Evolutionary conservation across 1,284 basidiomycete genomes (phyloP).

Genomic region (Cryptococcus sp.): DNA sequence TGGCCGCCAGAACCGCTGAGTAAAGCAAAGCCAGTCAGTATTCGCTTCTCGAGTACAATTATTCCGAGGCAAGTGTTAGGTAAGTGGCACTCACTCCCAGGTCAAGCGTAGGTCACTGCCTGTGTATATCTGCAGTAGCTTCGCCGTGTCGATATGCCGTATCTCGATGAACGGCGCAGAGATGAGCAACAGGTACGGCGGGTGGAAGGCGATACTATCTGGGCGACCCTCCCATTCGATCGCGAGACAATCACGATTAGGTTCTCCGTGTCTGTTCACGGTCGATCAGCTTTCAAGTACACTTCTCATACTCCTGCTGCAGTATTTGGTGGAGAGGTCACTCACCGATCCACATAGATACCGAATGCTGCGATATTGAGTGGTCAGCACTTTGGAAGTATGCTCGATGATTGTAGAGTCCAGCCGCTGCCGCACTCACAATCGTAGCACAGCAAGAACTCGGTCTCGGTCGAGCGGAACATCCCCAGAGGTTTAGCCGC

Average conservation of each 20-base stretch:
- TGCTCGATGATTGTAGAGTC: neutral
- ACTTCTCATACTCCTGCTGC: neutral
- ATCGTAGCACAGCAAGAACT: conserved; percentile 91
- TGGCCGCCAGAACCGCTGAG: conserved; percentile 47
- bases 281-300: neutral
- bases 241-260: conserved; percentile 66
- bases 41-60: neutral
- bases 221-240: conserved; percentile 96
- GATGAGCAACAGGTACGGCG: conserved; percentile 86
- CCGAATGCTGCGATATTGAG: conserved; percentile 73
- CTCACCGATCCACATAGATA: conserved; percentile 55
- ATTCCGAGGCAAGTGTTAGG: neutral
- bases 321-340: neutral
- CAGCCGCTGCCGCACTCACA: conserved; percentile 57
- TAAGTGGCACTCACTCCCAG: conserved; percentile 62
- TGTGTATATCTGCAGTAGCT: conserved; percentile 84
- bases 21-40: too few relatives aligned
- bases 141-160: conserved; percentile 78
- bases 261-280: conserved; percentile 71
- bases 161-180: conserved; percentile 91
- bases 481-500: conserved; percentile 79
- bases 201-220: conserved; percentile 81
- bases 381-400: too few relatives aligned
- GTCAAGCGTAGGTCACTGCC: conserved; percentile 79
- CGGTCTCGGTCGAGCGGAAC: conserved; percentile 83